Percentiles rank a stretch among this genome's conserved stretches.
phyloP scores from a whole-genome alignment of 495 filamentous ascomycete genomes.

The Penicillium turbatum region DNA sequence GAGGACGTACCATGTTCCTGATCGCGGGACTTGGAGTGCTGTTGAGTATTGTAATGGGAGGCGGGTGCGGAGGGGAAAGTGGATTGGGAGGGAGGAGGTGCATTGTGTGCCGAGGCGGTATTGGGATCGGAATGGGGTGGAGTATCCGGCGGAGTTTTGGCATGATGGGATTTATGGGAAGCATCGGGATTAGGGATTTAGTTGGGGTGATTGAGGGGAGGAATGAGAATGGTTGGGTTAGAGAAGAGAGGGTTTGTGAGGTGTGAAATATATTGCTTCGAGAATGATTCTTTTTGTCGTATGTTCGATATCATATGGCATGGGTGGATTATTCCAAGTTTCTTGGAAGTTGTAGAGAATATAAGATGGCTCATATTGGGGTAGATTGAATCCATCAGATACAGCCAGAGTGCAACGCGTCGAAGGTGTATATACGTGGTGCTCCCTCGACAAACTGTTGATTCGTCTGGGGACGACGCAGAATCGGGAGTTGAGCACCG shows the following conservation, averaged over 20 bases:
- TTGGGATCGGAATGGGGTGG: conserved; percentile 29
- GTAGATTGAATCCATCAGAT: conserved; percentile 8
- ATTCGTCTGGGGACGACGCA: conserved; percentile 22
- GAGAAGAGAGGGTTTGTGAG: not conserved
- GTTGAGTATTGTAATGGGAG: conserved; percentile 27
- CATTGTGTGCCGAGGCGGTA: conserved; percentile 26
- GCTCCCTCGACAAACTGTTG: conserved; percentile 5
- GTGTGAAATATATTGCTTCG: not conserved
- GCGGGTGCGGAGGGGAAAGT: not conserved
- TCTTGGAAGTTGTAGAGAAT: too few relatives aligned
- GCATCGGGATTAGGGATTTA: conserved; percentile 11
- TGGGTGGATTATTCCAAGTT: too few relatives aligned
- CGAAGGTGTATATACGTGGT: conserved; percentile 14
- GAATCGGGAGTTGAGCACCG: conserved; percentile 35
- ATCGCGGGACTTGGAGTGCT: conserved; percentile 27
- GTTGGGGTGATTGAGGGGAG: not conserved
- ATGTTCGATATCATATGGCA: too few relatives aligned
- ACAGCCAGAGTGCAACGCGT: conserved; percentile 27
- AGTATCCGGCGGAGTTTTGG: conserved; percentile 23
- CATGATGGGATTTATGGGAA: conserved; percentile 26
- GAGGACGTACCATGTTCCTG: conserved; percentile 28
- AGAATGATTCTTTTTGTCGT: not conserved
- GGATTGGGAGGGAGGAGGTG: conserved; percentile 4
- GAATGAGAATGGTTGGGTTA: not conserved
- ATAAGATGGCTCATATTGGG: too few relatives aligned